phyloP scores from a whole-genome alignment of 306 rosid species.

The Rubus idaeus region DNA sequence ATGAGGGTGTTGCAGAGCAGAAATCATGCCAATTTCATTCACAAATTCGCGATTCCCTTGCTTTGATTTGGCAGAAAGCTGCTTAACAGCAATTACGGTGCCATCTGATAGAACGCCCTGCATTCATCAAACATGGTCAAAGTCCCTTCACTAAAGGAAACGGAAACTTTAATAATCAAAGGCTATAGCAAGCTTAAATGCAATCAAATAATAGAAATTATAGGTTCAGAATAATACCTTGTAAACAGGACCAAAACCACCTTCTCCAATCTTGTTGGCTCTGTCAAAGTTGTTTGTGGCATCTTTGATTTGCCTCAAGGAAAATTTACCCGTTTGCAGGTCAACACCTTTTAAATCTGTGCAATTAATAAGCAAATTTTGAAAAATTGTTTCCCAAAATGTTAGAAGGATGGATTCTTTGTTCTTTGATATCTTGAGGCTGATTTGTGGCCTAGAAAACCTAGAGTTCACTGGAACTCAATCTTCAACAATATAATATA shows the following conservation, averaged over 20 bases:
- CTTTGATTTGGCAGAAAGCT: constrained; percentile 43
- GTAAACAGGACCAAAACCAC: constrained; percentile 64
- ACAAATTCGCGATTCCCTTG: constrained; percentile 42
- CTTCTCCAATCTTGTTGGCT: constrained; percentile 57
- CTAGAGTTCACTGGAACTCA: not conserved
- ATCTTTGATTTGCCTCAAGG: constrained; percentile 55
- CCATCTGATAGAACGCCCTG: constrained; percentile 31
- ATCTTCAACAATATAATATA: not conserved
- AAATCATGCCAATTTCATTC: constrained; percentile 47
- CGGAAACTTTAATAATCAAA: not conserved
- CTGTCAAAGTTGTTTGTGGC: constrained; percentile 61
- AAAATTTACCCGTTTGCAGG: constrained; percentile 46
- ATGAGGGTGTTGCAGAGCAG: constrained; percentile 33
- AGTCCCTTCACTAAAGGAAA: not conserved
- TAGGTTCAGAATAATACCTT: constrained; percentile 36
- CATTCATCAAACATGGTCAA: constrained; percentile 5
- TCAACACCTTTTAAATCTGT: constrained; percentile 51
- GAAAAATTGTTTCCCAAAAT: not conserved
- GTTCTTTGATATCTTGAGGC: not conserved
- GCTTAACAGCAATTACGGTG: constrained; percentile 29
- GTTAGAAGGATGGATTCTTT: not conserved
- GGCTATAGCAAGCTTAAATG: no score
- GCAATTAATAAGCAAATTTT: not conserved
- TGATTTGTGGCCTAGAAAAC: not conserved
- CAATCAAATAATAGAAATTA: not conserved